Conservation (phyloP, 139 green algal genomes). For the Mesotaenium endlicherianum region DNA sequence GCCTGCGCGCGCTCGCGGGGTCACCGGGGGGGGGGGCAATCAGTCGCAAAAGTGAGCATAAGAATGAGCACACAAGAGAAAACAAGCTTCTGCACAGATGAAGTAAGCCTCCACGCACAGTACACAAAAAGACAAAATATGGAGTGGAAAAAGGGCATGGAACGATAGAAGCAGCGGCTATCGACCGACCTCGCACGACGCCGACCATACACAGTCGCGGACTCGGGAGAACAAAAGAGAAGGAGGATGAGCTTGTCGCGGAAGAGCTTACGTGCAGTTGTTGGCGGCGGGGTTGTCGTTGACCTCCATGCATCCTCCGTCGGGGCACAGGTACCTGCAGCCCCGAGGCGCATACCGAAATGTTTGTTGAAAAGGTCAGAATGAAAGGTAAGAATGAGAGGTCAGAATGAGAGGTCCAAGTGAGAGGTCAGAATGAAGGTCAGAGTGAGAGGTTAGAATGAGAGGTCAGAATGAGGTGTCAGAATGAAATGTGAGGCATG, state of each 20-base stretch:
- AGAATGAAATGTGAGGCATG: not conserved
- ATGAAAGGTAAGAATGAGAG: not conserved
- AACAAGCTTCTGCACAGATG: too few relatives aligned
- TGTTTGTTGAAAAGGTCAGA: not conserved
- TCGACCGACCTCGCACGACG: too few relatives aligned
- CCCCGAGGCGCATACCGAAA: not conserved
- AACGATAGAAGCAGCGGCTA: too few relatives aligned
- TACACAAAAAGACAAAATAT: too few relatives aligned
- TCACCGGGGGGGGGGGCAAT: not conserved
- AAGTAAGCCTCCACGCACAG: too few relatives aligned
- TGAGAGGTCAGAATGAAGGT: not conserved
- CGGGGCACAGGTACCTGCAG: conserved; percentile 1
- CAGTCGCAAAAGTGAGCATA: too few relatives aligned
- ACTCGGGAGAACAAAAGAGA: too few relatives aligned
- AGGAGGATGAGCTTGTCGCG: too few relatives aligned
- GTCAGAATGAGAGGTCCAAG: not conserved
- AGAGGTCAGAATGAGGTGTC: not conserved
- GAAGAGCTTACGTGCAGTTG: conserved; percentile 23
- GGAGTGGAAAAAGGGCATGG: too few relatives aligned
- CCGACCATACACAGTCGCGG: too few relatives aligned
- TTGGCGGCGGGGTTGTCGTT: not conserved
- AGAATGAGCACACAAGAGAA: too few relatives aligned
- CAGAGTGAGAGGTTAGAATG: not conserved
- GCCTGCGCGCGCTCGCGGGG: not conserved
- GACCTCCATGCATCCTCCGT: not conserved